These are phyloP conservation scores for Hydrangea macrophylla DNA, from an alignment of 148 eudicot species.

Conservation along the genomic window DNA sequence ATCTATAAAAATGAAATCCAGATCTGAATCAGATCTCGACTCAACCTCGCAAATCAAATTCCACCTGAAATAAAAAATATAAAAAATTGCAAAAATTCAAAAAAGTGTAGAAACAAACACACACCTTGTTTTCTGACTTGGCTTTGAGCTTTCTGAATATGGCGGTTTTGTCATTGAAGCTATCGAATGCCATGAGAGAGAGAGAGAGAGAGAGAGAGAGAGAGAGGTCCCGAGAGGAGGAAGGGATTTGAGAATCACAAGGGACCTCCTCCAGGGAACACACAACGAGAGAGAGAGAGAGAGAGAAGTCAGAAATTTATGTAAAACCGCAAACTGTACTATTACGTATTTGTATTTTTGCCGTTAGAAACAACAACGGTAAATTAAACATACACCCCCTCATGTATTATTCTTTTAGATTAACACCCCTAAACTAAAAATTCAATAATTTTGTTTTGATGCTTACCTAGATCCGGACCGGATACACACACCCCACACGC, in stretches of 20 bases:
- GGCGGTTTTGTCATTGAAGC: slow-evolving; percentile 52
- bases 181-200: slow-evolving; percentile 41
- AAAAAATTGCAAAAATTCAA: not conserved
- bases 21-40: slow-evolving; percentile 32
- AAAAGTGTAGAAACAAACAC: not conserved
- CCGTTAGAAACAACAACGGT: too few relatives aligned
- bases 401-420: too few relatives aligned
- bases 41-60: not conserved
- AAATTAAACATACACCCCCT: too few relatives aligned
- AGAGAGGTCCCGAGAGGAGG: slow-evolving; percentile 17
- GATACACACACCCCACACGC: too few relatives aligned
- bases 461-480: too few relatives aligned
- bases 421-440: too few relatives aligned
- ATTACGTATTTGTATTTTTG: too few relatives aligned
- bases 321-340: slow-evolving; percentile 7
- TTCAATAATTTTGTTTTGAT: too few relatives aligned
- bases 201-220: slow-evolving; percentile 5
- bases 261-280: slow-evolving; percentile 4
- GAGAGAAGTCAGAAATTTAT: too few relatives aligned
- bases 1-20: slow-evolving; percentile 8
- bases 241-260: slow-evolving; percentile 6
- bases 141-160: slow-evolving; percentile 58
- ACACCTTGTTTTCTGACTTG: slow-evolving; percentile 64
- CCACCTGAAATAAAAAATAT: not conserved
- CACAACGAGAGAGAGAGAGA: slow-evolving; percentile 4